Base-by-base conservation (phyloP, 257 asterid genomes). In the Nicotiana obtusifolia region DNA sequence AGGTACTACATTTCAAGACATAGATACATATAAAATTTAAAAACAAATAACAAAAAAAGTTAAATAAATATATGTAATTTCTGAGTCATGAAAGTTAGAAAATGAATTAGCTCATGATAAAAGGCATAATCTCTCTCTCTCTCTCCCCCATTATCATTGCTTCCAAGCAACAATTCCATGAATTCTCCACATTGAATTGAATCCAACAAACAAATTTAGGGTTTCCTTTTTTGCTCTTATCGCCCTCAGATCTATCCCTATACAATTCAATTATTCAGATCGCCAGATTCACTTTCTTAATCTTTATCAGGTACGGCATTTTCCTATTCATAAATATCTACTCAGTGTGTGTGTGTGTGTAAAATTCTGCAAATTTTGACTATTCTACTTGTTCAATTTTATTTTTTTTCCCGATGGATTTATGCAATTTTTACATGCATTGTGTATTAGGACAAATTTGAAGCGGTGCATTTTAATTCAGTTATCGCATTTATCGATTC, bases 101-200 rank as follows among this genome's bases (percentile, higher is more conserved):
- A 69, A 41, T 41, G 57, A 71, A 71, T 71, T 71, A 71, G 59
- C 49, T 41, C 35, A 71, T 22, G 78, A 71, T 71, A 71, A 44
- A 44, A 44, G 35, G 35, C 17, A 13, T 71, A 1, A 59, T 37
- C 33, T 20, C 44, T 41, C 47, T 41, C 49, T 41, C 53, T 35
- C 76, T 35, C 54, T 2, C 22, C 16, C 3, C 28, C 9, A 31
- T 66, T 31, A 17, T 68, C 52, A 41, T 44, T 71, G 59, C 59
- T 44, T 71, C 59, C 49, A 41, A 41, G 49, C 49, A 41, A 41
- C 49, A 41, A 41, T 41, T 41, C 49, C 33, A 44, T 71, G 59
- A 71, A 71, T 69, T 69, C 57, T 69, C 33, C 30, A 10, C 57
- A 37, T 71, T 71, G 13, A 69, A 69, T 69, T 71, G 13, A 69